These are phyloP conservation scores for Phytophthora pinifolia DNA, from an alignment of 352 stramenopile species.

Conservation along the genomic window DNA sequence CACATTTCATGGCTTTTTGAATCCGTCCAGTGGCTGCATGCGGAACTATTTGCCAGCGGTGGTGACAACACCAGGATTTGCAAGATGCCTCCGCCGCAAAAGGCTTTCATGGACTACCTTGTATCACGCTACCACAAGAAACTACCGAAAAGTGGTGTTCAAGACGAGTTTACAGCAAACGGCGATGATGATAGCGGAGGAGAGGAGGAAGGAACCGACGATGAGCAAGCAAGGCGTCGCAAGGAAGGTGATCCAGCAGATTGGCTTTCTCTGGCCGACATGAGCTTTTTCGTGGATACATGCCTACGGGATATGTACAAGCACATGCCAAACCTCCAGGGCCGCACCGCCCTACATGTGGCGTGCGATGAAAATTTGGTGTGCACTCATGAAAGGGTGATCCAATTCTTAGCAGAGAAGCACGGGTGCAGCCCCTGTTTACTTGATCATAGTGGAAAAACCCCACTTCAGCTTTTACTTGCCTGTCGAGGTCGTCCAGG, in stretches of 20 bases:
- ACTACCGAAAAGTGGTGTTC: constrained; percentile 17
- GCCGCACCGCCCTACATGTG: constrained; percentile 64
- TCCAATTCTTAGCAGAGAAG: constrained; percentile 50
- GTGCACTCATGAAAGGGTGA: constrained; percentile 72
- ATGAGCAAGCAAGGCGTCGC: constrained; percentile 27
- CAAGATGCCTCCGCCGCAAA: constrained; percentile 32
- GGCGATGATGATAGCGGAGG: constrained; percentile 19
- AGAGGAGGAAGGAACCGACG: constrained; percentile 26
- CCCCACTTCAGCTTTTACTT: constrained; percentile 50
- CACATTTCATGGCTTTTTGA: constrained; percentile 66
- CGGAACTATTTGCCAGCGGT: constrained; percentile 30
- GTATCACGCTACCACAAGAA: constrained; percentile 45
- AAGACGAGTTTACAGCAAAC: constrained; percentile 12
- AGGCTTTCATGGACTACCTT: constrained; percentile 50
- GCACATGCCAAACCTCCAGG: constrained; percentile 62
- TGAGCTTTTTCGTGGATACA: constrained; percentile 65
- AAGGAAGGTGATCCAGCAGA: constrained; percentile 43
- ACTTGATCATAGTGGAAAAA: constrained; percentile 43
- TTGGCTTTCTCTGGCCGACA: constrained; percentile 48
- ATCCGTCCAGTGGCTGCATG: constrained; percentile 43
- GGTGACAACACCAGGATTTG: constrained; percentile 18
- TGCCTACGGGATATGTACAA: constrained; percentile 67
- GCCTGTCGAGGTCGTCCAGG: constrained; percentile 54
- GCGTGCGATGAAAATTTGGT: constrained; percentile 83
- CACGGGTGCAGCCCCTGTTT: constrained; percentile 59